Evolutionary conservation across 2,329 filamentous ascomycete species (phyloP).

Genomic region (Dactylellina sp.): DNA sequence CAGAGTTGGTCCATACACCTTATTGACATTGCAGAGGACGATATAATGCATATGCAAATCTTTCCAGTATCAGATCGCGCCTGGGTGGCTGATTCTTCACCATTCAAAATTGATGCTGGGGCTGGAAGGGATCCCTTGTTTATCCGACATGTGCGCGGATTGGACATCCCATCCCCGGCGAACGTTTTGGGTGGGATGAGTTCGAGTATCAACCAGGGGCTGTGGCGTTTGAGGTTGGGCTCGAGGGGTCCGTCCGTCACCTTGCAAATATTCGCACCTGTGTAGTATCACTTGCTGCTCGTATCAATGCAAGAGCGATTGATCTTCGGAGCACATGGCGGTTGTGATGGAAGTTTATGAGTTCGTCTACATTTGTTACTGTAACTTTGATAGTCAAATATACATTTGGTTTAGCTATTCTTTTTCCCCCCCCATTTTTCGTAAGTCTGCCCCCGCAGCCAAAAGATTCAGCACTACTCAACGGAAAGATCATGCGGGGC

Average conservation of each 20-base stretch:
- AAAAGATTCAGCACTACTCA: neutral
- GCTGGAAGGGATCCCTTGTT: constrained; percentile 32
- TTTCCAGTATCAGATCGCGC: constrained; percentile 40
- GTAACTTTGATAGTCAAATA: too few species aligned
- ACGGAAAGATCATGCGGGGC: neutral
- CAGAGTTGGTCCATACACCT: too few species aligned
- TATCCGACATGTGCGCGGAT: constrained; percentile 19
- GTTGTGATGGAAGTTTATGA: too few species aligned
- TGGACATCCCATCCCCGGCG: too few species aligned
- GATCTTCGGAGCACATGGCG: neutral
- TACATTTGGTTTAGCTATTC: too few species aligned
- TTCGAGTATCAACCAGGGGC: constrained; percentile 15
- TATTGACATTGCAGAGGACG: too few species aligned
- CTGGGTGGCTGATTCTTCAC: constrained; percentile 18
- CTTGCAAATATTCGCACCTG: constrained; percentile 12
- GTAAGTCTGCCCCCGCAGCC: too few species aligned
- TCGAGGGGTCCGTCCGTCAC: constrained; percentile 52
- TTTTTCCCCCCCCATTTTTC: too few species aligned
- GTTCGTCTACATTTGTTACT: too few species aligned
- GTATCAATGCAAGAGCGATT: too few species aligned
- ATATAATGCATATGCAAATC: too few species aligned
- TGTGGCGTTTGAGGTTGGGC: constrained; percentile 55
- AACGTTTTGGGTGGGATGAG: constrained; percentile 18
- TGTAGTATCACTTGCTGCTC: too few species aligned
- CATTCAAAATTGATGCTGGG: neutral